Base-by-base conservation (phyloP, 805 yeast species). In the Yamadazyma ubonensis region DNA sequence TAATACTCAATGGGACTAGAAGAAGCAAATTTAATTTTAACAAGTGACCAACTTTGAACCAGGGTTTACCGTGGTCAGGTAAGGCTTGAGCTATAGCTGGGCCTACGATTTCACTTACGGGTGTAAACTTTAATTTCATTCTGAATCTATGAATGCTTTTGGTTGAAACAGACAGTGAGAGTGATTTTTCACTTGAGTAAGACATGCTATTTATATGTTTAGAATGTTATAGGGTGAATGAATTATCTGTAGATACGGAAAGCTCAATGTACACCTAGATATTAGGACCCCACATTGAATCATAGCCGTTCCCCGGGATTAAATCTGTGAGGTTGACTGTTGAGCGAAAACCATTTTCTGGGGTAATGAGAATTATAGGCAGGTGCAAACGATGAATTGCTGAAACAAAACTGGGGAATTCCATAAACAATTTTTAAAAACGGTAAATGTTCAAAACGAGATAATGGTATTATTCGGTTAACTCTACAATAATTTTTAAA, bases 1-100 rank as follows among this genome's bases (percentile, higher is more conserved):
- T 64, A 8, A 73, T 39, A 9, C 47, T 42, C 19, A 50, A 33
- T 10, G 52, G 45, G 3, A 46, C 40, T 6, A 42, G 20, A 7
- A 50, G 33, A 15, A 46, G 32, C 10, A 45, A 26, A 32, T 52
- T 52, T 25, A 52, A 39, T 15, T 32, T 37, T 15, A 52, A 37
- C 17, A 52, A 33, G 23, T 42, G 44, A 4, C 36, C 36, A 2
- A 43, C 42, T 15, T 15, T 19, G 20, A 37, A 46, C 50, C 50
- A 46, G 7, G 50, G 50, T 18, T 36, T 46, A 9, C 36, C 48
- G 36, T 41, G 29, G 2, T 49, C 31, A 14, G 52, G 52, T 22
- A 45, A 37, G 6, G 46, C 52, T 12, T 42, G 41, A 20, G 49
- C 52, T 12, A 49, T 40, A 9, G 51, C 50, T 17, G 50, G 51